These are phyloP conservation scores for Coprinopsis sp. DNA, from an alignment of 768 basidiomycete species.

Conservation along the genomic window DNA sequence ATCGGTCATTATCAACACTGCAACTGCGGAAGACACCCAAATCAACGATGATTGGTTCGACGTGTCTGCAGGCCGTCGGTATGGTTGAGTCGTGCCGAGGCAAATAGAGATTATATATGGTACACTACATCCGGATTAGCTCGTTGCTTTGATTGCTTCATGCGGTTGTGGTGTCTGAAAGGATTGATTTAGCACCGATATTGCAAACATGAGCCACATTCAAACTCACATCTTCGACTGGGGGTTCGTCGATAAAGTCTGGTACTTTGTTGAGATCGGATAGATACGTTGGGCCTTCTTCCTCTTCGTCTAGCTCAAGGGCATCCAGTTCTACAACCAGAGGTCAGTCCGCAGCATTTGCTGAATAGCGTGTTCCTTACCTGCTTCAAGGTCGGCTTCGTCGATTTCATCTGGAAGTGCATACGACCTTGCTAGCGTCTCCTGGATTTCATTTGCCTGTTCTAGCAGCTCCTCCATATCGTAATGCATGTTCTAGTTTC, in stretches of 20 bases:
- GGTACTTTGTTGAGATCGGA: conserved; percentile 82
- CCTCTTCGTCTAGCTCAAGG: conserved; percentile 85
- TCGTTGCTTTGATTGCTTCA: conserved; percentile 56
- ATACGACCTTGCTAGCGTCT: conserved; percentile 88
- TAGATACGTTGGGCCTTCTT: conserved; percentile 87
- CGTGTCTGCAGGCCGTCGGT: conserved; percentile 45
- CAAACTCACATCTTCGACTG: conserved; percentile 64
- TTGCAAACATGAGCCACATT: conserved; percentile 5
- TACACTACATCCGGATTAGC: conserved; percentile 16
- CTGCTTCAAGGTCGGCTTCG: conserved; percentile 95
- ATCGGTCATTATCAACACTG: conserved; percentile 73
- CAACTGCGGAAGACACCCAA: conserved; percentile 53
- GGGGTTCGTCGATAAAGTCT: conserved; percentile 89
- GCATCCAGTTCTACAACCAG: conserved; percentile 79
- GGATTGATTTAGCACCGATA: conserved; percentile 6
- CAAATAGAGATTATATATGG: not conserved
- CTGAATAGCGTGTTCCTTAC: conserved; percentile 37
- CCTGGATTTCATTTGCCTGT: conserved; percentile 97
- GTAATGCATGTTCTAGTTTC: conserved; percentile 89
- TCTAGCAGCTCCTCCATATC: conserved; percentile 98
- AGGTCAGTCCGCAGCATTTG: not conserved
- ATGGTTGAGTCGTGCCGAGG: conserved; percentile 43
- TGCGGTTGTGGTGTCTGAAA: conserved; percentile 37
- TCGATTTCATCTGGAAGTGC: conserved; percentile 97
- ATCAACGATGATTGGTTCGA: conserved; percentile 77